Base-by-base conservation (phyloP, 192 early-diverging fungal species). In the Phlyctochytrium planicorne region DNA sequence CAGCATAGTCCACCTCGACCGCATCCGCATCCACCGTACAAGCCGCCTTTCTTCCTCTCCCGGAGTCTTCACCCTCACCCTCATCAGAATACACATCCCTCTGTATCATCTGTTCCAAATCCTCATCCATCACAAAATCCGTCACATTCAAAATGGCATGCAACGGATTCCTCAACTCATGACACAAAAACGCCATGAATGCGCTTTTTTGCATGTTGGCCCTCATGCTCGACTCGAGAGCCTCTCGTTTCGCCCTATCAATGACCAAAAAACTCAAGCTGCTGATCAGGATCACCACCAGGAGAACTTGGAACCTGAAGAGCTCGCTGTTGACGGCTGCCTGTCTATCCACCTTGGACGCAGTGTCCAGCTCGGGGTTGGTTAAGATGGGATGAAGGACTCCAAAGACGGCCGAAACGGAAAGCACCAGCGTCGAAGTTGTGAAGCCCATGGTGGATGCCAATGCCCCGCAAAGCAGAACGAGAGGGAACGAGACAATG, bases 131-230 rank as follows among this genome's bases (percentile, higher is more conserved):
- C 34, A 67, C 17, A 4, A 67, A 34, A 20, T 30, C 56, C n/a
- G 23, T 40, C 16, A 67, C 27, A 36, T 67, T 67, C 3, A 65
- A 14, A 20, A 67, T 17, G 35, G 66, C 66, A 29, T 67, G 66
- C 4, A 67, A 31, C 4, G 66, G 66, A 36, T 67, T 67, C n/a
- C 66, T 12, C n/a, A 67, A 60, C 33, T 67, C 66, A 36, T 67
- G 66, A 63, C 66, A 67, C 25, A 67, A 36, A 36, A 67, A 67
- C 25, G 66, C 66, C 66, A 67, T 67, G 37, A 67, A 67, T 14
- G 30, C 4, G 60, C 17, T 67, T 31, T 67, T 67, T 3, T 67
- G 30, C 10, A 10, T 14, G 16, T 23, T 20, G 31, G 29, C 53
- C 10, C 4, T 17, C 3, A 27, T 10, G 3, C 10, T 10, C 12